These are phyloP conservation scores for Calvatia gigantea DNA, from an alignment of 768 basidiomycete genomes.

Conservation along the genomic window DNA sequence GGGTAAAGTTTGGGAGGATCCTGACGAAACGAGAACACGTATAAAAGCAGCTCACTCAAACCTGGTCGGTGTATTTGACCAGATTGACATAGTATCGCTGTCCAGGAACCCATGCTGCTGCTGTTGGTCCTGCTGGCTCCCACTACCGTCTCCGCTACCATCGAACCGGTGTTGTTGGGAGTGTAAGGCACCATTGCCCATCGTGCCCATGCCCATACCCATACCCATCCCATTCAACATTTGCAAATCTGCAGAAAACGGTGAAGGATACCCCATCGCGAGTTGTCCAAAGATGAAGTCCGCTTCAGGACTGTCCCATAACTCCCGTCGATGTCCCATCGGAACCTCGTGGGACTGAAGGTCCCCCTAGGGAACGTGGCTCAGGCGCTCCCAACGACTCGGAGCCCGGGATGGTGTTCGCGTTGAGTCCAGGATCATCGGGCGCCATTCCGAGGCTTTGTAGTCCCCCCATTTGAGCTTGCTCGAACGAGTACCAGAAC, in stretches of 20 bases:
- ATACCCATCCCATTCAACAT: conserved; percentile 10
- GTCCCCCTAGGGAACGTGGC: too few relatives aligned
- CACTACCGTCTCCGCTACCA: not conserved
- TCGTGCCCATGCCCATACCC: not conserved
- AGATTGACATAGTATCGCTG: conserved; percentile 58
- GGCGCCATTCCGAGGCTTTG: not conserved
- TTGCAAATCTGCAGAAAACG: not conserved
- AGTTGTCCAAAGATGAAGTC: conserved; percentile 10
- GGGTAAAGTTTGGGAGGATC: not conserved
- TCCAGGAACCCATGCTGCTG: conserved; percentile 29
- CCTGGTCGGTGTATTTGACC: conserved; percentile 62
- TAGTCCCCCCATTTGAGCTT: not conserved
- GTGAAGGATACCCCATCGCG: conserved; percentile 9
- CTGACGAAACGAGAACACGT: not conserved
- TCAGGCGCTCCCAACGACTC: too few relatives aligned
- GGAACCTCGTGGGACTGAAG: not conserved
- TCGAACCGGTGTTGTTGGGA: not conserved
- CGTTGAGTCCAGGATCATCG: not conserved
- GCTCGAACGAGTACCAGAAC: conserved; percentile 7
- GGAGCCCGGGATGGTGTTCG: too few relatives aligned
- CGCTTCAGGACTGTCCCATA: not conserved
- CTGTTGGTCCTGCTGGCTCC: conserved; percentile 3
- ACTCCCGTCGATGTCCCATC: not conserved
- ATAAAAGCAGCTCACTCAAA: conserved; percentile 50
- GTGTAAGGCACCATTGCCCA: not conserved